Conservation (phyloP, 73 alveolate species). For the Symbiodinium natans region DNA sequence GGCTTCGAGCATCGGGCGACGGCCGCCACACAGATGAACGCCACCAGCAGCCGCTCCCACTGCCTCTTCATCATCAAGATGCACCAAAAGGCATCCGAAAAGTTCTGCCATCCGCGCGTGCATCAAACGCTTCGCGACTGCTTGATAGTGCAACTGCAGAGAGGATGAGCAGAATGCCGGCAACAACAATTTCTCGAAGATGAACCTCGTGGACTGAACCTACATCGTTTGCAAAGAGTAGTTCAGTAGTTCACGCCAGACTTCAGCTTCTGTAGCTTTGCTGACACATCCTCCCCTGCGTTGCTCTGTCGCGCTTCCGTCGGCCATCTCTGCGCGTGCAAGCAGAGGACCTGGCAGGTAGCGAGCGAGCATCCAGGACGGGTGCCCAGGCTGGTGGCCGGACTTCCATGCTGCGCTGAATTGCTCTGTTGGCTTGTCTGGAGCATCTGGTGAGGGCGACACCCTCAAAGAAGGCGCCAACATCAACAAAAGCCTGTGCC, state of each 20-base stretch:
- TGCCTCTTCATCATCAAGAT: conserved; percentile 96
- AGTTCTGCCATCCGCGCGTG: not conserved
- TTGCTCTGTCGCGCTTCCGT: not conserved
- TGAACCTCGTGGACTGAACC: conserved; percentile 96
- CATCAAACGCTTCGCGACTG: too few species aligned
- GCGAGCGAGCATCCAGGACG: conserved; percentile 97
- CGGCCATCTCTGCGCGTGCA: not conserved
- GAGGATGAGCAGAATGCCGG: conserved; percentile 95
- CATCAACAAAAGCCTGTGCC: conserved; percentile 96
- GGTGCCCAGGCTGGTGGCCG: conserved; percentile 95
- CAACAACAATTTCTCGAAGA: conserved; percentile 95
- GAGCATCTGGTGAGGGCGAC: too few species aligned
- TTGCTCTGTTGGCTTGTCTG: too few species aligned
- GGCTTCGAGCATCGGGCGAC: conserved; percentile 96
- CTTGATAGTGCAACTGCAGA: not conserved
- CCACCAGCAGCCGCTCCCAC: conserved; percentile 97
- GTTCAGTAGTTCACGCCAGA: not conserved
- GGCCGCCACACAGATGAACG: conserved; percentile 97
- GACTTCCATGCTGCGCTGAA: too few species aligned
- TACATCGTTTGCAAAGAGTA: too few species aligned
- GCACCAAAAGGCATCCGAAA: conserved; percentile 67
- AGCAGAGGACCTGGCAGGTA: conserved; percentile 98
- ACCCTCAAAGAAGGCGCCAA: conserved; percentile 97
- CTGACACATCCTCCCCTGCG: too few species aligned
- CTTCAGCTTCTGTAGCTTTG: too few species aligned